Evolutionary conservation across 1,284 basidiomycete species (phyloP).

Genomic region (Ceratobasidium sp.): DNA sequence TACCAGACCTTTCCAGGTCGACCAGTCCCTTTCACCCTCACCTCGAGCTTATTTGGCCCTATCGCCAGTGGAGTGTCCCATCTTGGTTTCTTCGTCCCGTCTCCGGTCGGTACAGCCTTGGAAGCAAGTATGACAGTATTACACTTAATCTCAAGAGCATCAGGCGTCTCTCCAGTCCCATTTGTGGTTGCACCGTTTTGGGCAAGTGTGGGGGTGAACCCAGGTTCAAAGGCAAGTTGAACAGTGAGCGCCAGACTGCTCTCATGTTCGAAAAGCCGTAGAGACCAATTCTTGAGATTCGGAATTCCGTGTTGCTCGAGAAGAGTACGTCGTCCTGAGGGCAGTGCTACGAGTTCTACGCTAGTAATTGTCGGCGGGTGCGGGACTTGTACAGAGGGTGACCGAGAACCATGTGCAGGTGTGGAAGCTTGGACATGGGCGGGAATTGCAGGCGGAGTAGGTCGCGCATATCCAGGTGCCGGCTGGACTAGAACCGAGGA

Average conservation of each 20-base stretch:
- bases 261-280: conserved; percentile 10
- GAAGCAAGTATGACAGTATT: conserved; percentile 1
- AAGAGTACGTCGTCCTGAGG: conserved; percentile 2
- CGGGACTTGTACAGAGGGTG: conserved; percentile 32
- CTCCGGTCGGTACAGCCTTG: neutral
- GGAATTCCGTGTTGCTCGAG: conserved; percentile 15
- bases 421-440: conserved; percentile 22
- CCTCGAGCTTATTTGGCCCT: conserved; percentile 38
- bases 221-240: conserved; percentile 8
- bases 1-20: conserved; percentile 26
- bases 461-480: conserved; percentile 17
- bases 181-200: conserved; percentile 13
- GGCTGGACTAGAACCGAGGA: conserved; percentile 21
- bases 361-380: conserved; percentile 14
- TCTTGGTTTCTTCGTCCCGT: neutral
- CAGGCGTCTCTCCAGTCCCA: conserved; percentile 9
- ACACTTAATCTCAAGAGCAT: conserved; percentile 33
- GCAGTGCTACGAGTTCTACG: conserved; percentile 16
- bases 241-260: conserved; percentile 7
- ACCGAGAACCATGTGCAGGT: conserved; percentile 24
- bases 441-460: conserved; percentile 24
- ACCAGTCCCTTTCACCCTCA: conserved; percentile 32
- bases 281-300: conserved; percentile 10
- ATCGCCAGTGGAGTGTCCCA: conserved; percentile 41
- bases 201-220: neutral